Base-by-base conservation (phyloP, 345 rosid genomes). In the Hypericum perforatum region DNA sequence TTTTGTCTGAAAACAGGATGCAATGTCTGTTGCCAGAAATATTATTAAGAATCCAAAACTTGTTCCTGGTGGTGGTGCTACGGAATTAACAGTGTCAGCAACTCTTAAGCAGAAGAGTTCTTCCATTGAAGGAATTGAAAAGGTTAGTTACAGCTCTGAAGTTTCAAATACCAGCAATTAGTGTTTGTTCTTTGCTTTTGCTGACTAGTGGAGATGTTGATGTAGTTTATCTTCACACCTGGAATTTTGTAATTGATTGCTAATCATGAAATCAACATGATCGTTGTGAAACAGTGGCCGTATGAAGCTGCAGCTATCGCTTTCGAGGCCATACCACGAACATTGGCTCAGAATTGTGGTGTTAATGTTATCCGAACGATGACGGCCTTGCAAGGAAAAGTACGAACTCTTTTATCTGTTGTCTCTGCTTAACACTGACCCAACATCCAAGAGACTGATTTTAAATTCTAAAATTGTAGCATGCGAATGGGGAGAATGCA, bases 241-340 rank as follows among this genome's bases (percentile, higher is more conserved):
- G 32, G 4, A 22, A 22, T 22, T 22, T 22, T 22, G 32, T 1
- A 22, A 22, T 22, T 1, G 32, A 22, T 22, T 22, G 32, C 32
- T 22, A 22, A 22, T 22, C 32, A 4, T 22, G 32, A 22, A 22
- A 15, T 41, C 29, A 4, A 22, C 4, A 22, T 22, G 2, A 4
- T 22, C 32, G 38, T 61, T 66, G 6, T 56, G 45, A 64, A 53
- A 45, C 80, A 87, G 96, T 91, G 96, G 96, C 96, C 96, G 1
- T 91, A 87, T 68, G 98, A 85, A 79, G 95, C 98, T 65, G 98
- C 90, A 39, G 98, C 98, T 6, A 75, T 85, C 49, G 96, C 98
- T 66, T 91, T 91, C 45, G 95, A 91, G 78, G 88, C 95, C 61
- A 91, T 91, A 60, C 96, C 96, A 14, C 80, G 95, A 59, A 87